phyloP scores from a whole-genome alignment of 345 rosid species.

The Arabis alpina region DNA sequence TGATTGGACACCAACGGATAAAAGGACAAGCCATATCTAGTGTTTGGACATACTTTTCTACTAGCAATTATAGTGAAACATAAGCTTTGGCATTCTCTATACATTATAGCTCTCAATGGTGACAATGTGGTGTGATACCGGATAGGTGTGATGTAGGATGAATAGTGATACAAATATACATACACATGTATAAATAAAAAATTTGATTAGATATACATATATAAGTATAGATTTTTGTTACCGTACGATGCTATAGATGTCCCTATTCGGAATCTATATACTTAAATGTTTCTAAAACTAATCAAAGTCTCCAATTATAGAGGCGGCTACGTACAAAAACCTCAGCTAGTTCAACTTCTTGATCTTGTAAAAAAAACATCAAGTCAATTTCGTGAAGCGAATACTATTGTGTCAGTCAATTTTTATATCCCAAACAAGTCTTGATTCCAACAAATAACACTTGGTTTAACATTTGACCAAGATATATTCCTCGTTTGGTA shows the following conservation, averaged over 20 bases:
- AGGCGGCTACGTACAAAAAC: slow-evolving; percentile 27
- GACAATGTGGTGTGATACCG: no score
- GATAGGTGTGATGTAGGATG: no score
- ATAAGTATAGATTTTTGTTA: no score
- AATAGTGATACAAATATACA: no score
- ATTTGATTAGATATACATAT: no score
- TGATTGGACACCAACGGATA: slow-evolving; percentile 11
- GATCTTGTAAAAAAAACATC: not conserved
- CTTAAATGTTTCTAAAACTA: not conserved
- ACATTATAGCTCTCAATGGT: no score
- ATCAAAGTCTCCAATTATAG: slow-evolving; percentile 10
- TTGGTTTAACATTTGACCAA: slow-evolving; percentile 28
- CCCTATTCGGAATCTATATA: no score
- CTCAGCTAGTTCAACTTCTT: slow-evolving; percentile 15
- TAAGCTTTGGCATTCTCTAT: slow-evolving; percentile 21
- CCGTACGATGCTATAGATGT: no score
- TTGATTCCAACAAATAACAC: slow-evolving; percentile 1
- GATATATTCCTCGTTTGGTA: not conserved
- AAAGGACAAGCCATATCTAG: slow-evolving; percentile 21
- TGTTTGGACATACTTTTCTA: slow-evolving; percentile 33
- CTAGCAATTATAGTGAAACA: slow-evolving; percentile 18
- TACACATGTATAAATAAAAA: no score
- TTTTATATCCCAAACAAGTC: slow-evolving; percentile 2
- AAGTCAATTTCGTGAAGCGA: slow-evolving; percentile 33
- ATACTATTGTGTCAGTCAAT: slow-evolving; percentile 28